Base-by-base conservation (phyloP, 169 alveolate genomes). In the Theileria parva region DNA sequence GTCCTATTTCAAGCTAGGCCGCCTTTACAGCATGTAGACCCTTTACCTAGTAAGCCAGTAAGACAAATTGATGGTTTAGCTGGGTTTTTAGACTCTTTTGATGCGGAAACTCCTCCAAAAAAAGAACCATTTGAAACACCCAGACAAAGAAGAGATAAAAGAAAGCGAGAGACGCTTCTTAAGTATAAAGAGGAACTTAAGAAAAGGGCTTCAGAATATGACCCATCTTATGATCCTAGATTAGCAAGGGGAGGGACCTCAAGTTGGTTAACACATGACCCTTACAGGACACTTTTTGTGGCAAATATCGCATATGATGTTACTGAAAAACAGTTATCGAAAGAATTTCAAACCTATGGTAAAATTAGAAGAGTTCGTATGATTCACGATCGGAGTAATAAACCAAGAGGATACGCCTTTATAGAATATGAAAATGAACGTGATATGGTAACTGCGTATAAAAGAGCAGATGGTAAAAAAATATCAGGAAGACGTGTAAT, bases 351-450 rank as follows among this genome's bases (percentile, higher is more conserved):
- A 67, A 89, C 68, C 34, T 98, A 88, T 85, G 99, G 99, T 5
- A 92, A 95, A 44, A 95, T 98, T 21, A 88, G 91, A 64, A 86
- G 93, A 44, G 84, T 95, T 0, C 92, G 94, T 64, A 88, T 96
- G 55, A 91, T 91, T 0, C 79, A 79, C 61, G 98, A 97, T 86
- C 80, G 77, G 48, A 87, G 95, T 27, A 97, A 96, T 50, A 94
- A 94, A 78, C 96, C 97, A 28, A 88, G 97, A 77, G 99, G 99
- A 21, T 98, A 96, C 89, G 99, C 97, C 15, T 97, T 98, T 85
- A 91, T 97, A 44, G 99, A 98, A 86, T 98, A 77, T 78, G 98
- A 96, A 71, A 85, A 92, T 76, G 95, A 94, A 61, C 86, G 92
- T 63, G 97, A 95, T 74, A 92, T 95, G 74, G 91, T 95, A 39